These are phyloP conservation scores for Lunularia cruciata DNA, from an alignment of 225 moss, liverwort and hornwort species.

Conservation along the genomic window DNA sequence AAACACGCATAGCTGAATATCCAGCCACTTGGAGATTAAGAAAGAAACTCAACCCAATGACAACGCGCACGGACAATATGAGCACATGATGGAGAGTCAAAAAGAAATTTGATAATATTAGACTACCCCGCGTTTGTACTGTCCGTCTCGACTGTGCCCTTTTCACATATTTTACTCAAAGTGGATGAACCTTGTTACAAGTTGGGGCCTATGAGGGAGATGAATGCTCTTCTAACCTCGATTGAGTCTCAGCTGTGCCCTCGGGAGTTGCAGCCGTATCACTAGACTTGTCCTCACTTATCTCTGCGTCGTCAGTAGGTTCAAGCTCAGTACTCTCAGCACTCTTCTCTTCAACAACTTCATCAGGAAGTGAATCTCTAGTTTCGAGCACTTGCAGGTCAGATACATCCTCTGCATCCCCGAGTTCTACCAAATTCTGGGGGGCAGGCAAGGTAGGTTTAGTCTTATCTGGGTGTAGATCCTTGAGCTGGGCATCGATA, in stretches of 20 bases:
- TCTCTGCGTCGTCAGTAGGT: constrained; percentile 3
- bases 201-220: neutral
- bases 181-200: neutral
- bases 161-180: neutral
- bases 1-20: too few species aligned
- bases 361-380: constrained; percentile 9
- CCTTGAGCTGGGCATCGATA: neutral
- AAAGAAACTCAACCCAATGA: neutral
- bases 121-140: neutral
- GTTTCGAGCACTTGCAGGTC: constrained; percentile 22
- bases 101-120: too few species aligned
- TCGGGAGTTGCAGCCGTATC: constrained; percentile 11
- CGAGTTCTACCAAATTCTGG: neutral
- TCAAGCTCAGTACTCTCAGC: constrained; percentile 20
- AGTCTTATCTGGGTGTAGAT: neutral
- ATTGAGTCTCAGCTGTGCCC: constrained; percentile 20
- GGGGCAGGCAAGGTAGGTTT: neutral
- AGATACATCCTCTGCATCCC: constrained; percentile 14
- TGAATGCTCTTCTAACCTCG: constrained; percentile 34
- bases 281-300: constrained; percentile 14
- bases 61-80: neutral
- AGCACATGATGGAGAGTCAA: neutral
- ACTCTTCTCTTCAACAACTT: constrained; percentile 20
- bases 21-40: neutral
- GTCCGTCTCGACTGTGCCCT: neutral